Base-by-base conservation (phyloP, 805 yeast genomes). In the Diddensiella santjacobensis region DNA sequence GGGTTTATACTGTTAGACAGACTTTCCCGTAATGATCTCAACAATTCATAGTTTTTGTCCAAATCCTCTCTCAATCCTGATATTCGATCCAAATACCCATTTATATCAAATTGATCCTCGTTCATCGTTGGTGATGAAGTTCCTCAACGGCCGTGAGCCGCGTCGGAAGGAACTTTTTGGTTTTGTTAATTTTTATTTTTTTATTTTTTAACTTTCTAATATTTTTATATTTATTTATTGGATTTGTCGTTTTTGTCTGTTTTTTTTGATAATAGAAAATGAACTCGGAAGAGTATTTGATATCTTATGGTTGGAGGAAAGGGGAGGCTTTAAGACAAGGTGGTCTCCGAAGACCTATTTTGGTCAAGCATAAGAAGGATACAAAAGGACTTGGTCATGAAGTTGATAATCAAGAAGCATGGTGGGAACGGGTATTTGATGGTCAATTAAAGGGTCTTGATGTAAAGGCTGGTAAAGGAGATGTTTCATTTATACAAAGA, bases 371-470 rank as follows among this genome's bases (percentile, higher is more conserved):
- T 61, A 89, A 93, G 67, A 83, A 81, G 57, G 96, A 91, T 61
- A 82, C 81, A 49, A 89, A 88, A 62, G 99, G 99, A 6, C 73
- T 91, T 22, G 99, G 99, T 0, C 83, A 84, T 61, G 75, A 77
- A 20, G 70, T 72, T 6, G 83, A 80, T 44, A 93, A 87, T 56
- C 78, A 82, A 13, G 96, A 87, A 55, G 84, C 87, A 40, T 91
- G 99, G 99, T 91, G 99, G 99, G 99, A 91, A 57, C 76, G 87
- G 54, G 72, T 91, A 40, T 93, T 93, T 69, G 97, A 91, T 66
- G 96, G 96, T 1, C 96, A 89, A 56, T 73, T 91, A 54, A 87
- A 87, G 61, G 77, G 80, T 5, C 64, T 93, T 44, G 88, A 86
- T 49, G 87, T 87, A 2, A 52, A 47, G 19, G 40, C 56, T 10